Base-by-base conservation (phyloP, 2,329 filamentous ascomycete species). In the Ophiostoma pallidulum region DNA sequence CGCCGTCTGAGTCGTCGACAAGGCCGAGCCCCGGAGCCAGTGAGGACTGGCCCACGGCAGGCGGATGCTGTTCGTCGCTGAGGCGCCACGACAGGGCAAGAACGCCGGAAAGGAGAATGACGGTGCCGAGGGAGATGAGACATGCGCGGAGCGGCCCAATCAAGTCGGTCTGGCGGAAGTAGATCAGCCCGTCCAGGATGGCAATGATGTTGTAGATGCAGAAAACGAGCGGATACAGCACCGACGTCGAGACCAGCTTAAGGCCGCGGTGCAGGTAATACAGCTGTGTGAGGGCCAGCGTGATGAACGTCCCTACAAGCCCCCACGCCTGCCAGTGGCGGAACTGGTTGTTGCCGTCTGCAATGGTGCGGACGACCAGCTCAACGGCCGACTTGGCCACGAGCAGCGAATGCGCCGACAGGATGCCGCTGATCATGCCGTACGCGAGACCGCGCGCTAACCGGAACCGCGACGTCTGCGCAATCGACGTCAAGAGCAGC, bases 181-280 rank as follows among this genome's bases (percentile, higher is more conserved):
- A 98, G 58, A 98, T 95, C 56, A 98, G 74, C 28, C 92, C 92
- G 66, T 98, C 92, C 56, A 97, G 72, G 57, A 98, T 98, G 55
- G 92, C 92, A 60, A 97, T 90, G 60, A 98, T 95, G 72, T 98
- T 98, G 74, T 97, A 98, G 54, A 97, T 80, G 73, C 92, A 98
- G 67, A 98, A 98, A 33, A 97, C 90, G 57, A 97, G 82, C 5
- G 92, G 92, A 65, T 98, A 98, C 56, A 98, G 74, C 52, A 97
- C 84, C 59, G 88, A 95, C 19, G 92, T 97, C 47, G 90, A 96
- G 64, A 94, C 89, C 45, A 98, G 75, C 66, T 95, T 95, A 53
- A 98, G 75, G 45, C 92, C 92, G 37, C 87, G 80, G 62, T 98
- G 92, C 51, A 98, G 78, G 65, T 94, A 97, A 67, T 95, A 98